Evolutionary conservation across 2,329 filamentous ascomycete species (phyloP), one percentile per base, ranked within the genome.

Genomic region (Sporothrix sp.): DNA sequence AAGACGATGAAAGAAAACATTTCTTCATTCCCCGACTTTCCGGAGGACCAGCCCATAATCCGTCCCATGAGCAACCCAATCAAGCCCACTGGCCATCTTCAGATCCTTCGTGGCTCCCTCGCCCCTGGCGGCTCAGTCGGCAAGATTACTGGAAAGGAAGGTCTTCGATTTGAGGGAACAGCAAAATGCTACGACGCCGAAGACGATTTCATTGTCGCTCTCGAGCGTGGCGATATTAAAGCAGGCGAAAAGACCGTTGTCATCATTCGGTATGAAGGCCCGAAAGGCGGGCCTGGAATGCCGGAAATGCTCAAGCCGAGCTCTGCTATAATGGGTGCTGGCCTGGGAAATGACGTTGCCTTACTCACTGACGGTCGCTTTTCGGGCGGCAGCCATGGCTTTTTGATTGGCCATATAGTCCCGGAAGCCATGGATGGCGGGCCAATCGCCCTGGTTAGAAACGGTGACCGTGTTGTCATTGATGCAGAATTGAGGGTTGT

Each of bases 71-170:
- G 76, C 64, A 85, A 89, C 66, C 89, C 89, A 13, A 91, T 95
- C 73, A 95, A 95, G 69, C 61, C 76, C 0, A 90, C 85, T 0
- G 90, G 89, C 28, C 89, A 95, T 65, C 82, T 95, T 56, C 87
- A 94, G 71, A 94, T 95, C 58, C 75, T 95, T 27, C 81, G 82
- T 56, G 89, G 89, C 35, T 87, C 88, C 53, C 78, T 95, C 33
- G 88, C 90, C 1, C 90, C 89, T 2, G 84, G 83, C 9, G 90
- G 89, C 45, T 86, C 87, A 1, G 89, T 95, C 10, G 89, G 88
- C 55, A 95, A 95, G 69, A 95, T 95, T 66, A 95, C 89, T 0
- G 89, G 89, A 45, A 95, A 95, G 70, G 89, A 95, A 68, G 89
- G 90, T n/a, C 76, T 87, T 14, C 73, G 71, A 10, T 95, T 95